Base-by-base conservation (phyloP, 2,329 filamentous ascomycete genomes). In the Metarhizium robertsii region DNA sequence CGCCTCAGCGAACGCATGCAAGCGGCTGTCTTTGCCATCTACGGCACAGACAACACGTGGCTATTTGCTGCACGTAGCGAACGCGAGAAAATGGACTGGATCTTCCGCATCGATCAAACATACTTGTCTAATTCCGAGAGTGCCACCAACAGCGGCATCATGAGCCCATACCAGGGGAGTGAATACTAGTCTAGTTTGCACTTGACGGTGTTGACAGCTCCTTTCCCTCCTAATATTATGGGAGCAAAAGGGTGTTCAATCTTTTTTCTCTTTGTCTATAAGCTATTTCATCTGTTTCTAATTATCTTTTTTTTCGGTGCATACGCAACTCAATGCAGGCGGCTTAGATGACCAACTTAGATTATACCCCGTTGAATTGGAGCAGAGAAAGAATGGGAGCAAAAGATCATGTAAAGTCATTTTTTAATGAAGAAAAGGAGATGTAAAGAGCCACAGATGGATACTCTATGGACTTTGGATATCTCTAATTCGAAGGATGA, bases 41-140 rank as follows among this genome's bases (percentile, higher is more conserved):
- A 97, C 67, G 92, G 90, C 46, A 89, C 87, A 57, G 88, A 94
- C 69, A 96, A 96, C 71, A 96, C 92, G 36, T 99, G 92, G 81
- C 78, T 99, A 45, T 97, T 99, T 70, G 90, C 91, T 14, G 89
- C 91, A 29, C 80, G 91, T 57, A 92, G 85, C 64, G 92, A 96
- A 74, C 81, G 86, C 51, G 92, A 96, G 70, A 96, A 96, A 77
- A 86, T 92, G 63, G 94, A 97, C 69, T 99, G 94, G 94, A 96
- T 99, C 63, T 81, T 95, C 70, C 87, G 88, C 65, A 90, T 99
- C 63, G 94, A 99, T 71, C 88, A 96, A 75, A 89, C 86, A 53
- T 83, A 80, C 61, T 70, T 79, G 63, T 75, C 78, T 40, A 75
- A 71, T 11, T 74, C 70, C 54, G 73, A 73, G 47, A 79, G 75